Conservation (phyloP, 1,284 basidiomycete genomes). For the Irpex rosettiformis region DNA sequence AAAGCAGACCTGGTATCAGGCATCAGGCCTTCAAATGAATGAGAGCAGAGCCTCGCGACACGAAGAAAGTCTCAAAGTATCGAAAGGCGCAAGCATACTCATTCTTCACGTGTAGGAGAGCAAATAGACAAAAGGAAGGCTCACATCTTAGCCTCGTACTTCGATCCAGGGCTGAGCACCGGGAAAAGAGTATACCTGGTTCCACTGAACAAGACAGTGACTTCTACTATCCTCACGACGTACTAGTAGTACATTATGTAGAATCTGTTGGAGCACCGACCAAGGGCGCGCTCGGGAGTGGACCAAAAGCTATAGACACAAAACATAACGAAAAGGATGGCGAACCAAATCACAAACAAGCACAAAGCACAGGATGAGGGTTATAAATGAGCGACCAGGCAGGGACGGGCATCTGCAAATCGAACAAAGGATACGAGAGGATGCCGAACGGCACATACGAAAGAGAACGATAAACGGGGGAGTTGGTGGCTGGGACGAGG, state of each 20-base stretch:
- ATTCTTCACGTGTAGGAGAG: no score
- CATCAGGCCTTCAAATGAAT: no score
- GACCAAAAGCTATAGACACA: constrained; percentile 1
- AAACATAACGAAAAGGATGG: constrained; percentile 2
- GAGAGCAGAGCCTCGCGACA: no score
- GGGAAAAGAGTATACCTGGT: neutral
- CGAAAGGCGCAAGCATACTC: no score
- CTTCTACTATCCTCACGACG: neutral
- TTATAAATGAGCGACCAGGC: neutral
- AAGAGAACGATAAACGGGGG: neutral
- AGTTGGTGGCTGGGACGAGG: neutral
- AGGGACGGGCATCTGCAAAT: neutral
- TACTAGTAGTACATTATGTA: constrained; percentile 2
- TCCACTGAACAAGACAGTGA: neutral
- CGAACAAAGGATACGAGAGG: constrained; percentile 21
- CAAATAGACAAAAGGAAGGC: no score
- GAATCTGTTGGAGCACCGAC: neutral
- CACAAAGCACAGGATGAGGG: neutral
- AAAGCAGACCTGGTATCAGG: no score
- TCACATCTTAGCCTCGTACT: no score
- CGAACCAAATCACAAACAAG: constrained; percentile 2
- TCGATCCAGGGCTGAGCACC: no score
- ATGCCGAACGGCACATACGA: neutral
- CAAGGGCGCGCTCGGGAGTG: neutral
- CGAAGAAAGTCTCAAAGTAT: no score